These are phyloP conservation scores for Eucalyptus pauciflora DNA, from an alignment of 345 rosid genomes.

Conservation along the genomic window DNA sequence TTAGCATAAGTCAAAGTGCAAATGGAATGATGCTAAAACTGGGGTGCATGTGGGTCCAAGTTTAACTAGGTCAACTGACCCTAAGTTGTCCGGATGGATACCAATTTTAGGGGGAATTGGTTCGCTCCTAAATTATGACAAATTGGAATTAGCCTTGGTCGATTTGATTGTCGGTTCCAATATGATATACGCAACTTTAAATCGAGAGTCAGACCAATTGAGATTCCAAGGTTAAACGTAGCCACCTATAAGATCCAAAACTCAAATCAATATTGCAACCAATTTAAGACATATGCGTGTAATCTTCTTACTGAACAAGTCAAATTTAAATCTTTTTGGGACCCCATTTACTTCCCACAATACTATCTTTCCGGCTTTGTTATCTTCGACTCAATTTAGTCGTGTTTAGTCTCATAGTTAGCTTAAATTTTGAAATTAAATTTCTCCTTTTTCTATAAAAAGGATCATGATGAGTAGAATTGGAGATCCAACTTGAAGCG, in stretches of 20 bases:
- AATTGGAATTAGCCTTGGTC: neutral
- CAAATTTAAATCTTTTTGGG: neutral
- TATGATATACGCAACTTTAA: neutral
- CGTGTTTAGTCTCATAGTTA: neutral
- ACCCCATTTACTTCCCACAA: neutral
- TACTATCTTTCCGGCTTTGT: neutral
- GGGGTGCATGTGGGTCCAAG: neutral
- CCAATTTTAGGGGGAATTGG: neutral
- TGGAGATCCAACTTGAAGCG: neutral
- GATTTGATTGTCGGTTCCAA: neutral
- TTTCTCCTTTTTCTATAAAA: neutral
- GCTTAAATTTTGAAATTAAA: no score
- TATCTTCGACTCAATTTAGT: neutral
- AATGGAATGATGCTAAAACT: neutral
- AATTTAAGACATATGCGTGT: neutral
- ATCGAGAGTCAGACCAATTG: neutral
- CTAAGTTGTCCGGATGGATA: neutral
- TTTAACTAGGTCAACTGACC: neutral
- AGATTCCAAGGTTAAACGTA: neutral
- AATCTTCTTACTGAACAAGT: rapidly evolving
- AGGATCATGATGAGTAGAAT: neutral
- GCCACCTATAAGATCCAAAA: neutral
- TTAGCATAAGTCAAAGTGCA: neutral
- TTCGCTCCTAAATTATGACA: neutral
- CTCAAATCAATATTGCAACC: neutral